These are phyloP conservation scores for Phanerochaete carnosa DNA, from an alignment of 768 basidiomycete species.

Conservation along the genomic window DNA sequence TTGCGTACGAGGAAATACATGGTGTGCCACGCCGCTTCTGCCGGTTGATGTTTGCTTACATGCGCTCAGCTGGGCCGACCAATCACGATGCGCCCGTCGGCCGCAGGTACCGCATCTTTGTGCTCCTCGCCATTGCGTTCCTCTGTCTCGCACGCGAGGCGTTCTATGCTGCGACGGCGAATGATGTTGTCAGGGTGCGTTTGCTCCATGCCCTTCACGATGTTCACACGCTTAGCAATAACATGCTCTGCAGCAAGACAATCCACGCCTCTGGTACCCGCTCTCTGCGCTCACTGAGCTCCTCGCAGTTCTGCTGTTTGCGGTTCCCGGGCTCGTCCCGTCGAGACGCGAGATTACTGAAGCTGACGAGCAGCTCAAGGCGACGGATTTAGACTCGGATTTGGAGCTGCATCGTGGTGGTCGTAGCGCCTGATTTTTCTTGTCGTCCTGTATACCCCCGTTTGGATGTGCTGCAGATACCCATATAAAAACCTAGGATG, in stretches of 20 bases:
- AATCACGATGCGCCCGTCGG: neutral
- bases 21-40: neutral
- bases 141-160: constrained; percentile 19
- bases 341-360: neutral
- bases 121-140: constrained; percentile 12
- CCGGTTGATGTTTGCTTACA: neutral
- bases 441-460: no score
- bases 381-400: neutral
- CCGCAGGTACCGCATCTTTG: constrained; percentile 3
- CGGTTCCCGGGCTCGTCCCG: constrained; percentile 17
- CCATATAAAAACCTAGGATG: no score
- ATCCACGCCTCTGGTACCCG: constrained; percentile 19
- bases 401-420: neutral
- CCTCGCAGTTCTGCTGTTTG: constrained; percentile 15
- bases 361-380: neutral
- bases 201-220: neutral
- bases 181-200: constrained; percentile 5
- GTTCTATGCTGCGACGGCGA: constrained; percentile 15
- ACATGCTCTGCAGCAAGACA: constrained; percentile 9
- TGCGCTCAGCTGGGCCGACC: neutral
- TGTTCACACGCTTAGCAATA: neutral
- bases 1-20: constrained; percentile 4
- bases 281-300: constrained; percentile 17
- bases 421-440: neutral
- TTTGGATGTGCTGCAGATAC: no score